These are phyloP conservation scores for Grammothele lineata DNA, from an alignment of 768 basidiomycete species.

Conservation along the genomic window DNA sequence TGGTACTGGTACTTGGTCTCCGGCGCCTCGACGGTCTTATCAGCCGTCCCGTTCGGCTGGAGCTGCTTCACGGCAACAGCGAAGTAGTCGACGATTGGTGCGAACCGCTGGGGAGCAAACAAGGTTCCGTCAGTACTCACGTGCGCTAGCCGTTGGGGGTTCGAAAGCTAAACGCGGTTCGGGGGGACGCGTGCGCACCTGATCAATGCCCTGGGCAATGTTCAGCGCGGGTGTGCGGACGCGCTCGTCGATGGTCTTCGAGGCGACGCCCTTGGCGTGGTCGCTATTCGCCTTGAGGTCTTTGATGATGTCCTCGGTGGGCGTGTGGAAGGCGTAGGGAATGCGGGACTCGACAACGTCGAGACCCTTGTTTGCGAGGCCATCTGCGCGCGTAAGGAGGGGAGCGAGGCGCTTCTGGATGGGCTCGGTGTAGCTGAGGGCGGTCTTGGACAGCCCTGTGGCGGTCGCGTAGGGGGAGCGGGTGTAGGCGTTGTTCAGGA, in stretches of 20 bases:
- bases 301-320: conserved; percentile 64
- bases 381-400: conserved; percentile 58
- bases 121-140: conserved; percentile 16
- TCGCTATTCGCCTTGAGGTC: conserved; percentile 57
- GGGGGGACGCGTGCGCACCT: conserved; percentile 39
- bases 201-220: conserved; percentile 66
- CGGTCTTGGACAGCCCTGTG: conserved; percentile 46
- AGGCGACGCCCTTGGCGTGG: conserved; percentile 50
- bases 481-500: conserved; percentile 57
- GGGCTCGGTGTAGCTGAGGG: conserved; percentile 50
- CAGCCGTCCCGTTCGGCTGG: conserved; percentile 39
- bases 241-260: conserved; percentile 61
- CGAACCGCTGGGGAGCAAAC: conserved; percentile 56
- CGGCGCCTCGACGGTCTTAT: conserved; percentile 40
- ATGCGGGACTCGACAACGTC: conserved; percentile 70
- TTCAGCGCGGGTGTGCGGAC: conserved; percentile 60
- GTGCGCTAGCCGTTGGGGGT: background rate
- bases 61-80: conserved; percentile 47
- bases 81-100: conserved; percentile 74
- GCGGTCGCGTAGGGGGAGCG: conserved; percentile 63
- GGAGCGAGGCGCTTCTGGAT: conserved; percentile 64
- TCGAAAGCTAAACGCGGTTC: background rate
- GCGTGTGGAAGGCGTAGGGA: conserved; percentile 72
- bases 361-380: conserved; percentile 67
- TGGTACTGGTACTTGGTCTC: conserved; percentile 74